Evolutionary conservation across 176 grass and related monocot genomes (phyloP), one percentile per base, ranked within the genome.

Genomic region (Bonia amplexicaulis): DNA sequence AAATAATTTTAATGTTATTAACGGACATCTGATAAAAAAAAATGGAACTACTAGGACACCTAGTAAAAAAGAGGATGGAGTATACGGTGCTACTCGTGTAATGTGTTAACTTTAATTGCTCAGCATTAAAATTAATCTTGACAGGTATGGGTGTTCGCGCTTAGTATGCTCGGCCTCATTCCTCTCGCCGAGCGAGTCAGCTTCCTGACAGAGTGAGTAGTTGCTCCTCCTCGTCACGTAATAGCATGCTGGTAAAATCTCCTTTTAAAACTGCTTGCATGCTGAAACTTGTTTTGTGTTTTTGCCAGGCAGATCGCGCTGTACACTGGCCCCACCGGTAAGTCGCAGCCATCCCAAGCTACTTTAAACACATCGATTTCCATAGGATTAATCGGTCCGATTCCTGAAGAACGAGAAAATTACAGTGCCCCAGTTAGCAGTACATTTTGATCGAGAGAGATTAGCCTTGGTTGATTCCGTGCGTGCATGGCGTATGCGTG

Each of bases 111-210:
- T 31, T 65, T 55, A 11, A 8, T n/a, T 65, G 46, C 57, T 8
- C 2, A 11, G 51, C 45, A 57, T 15, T 31, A n/a, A 57, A 76
- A 26, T 22, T 71, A 41, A 81, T 63, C 4, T 33, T 33, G 69
- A n/a, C 85, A 99, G 96, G 91, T 88, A 49, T 99, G 96, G 96
- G 66, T 96, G 35, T 99, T 99, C 52, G 78, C 82, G 2, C 76
- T 90, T 39, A 94, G 96, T 73, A 83, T 99, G 57, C 40, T 99
- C 42, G 96, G 91, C 13, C 86, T 99, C 23, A 87, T 87, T 31
- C 96, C 96, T 55, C 96, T 99, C 17, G 93, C 96, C 9, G 96
- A 99, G 78, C 84, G 96, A 16, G 91, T 99, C 77, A 99, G 96
- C 91, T 99, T 99, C 82, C 93, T 99, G 29, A 99, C 96, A 31